Evolutionary conservation across 2,329 filamentous ascomycete species (phyloP), one percentile per base, ranked within the genome.

Genomic region (Cytospora schulzeri): DNA sequence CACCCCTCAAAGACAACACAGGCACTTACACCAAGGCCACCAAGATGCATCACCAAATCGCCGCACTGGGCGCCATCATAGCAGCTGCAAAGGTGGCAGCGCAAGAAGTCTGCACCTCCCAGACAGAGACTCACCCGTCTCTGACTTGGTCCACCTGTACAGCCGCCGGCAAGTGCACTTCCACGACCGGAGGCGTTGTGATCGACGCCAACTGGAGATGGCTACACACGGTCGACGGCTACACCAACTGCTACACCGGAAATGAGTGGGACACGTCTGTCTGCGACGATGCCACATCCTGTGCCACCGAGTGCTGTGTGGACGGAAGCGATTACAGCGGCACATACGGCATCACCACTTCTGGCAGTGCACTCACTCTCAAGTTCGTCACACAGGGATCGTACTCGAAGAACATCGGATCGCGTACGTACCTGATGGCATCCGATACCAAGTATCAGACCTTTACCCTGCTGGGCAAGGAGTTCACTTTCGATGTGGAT

Each of bases 401-500:
- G 66, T 76, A 71, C 66, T 48, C 45, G 45, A 62, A 50, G 38
- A 78, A 78, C 69, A 73, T 78, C 53, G 76, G 76, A 38, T 75
- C 71, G 48, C 72, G 73, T 54, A 65, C 73, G 57, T 75, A 75
- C 66, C 67, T 75, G 57, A 74, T 75, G 73, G 69, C 68, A 45
- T 70, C 72, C 54, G 57, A 66, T 26, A 69, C 59, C 68, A 73
- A 74, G 69, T 75, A 75, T 69, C 71, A 74, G 66, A 82, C 83
- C 70, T 85, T 89, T 75, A 81, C 84, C 64, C 77, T 88, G 57
- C 78, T 83, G 56, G 84, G 83, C 75, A 79, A 85, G 70, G 87
- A 90, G 73, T 85, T 90, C 73, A 84, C 84, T 28, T 88, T 90
- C 66, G 86, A 88, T 62, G 86, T 89, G 26, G 87, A 90, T 72